Conservation (phyloP, 164 flowering plant genomes). For the Nymphaea thermarum region DNA sequence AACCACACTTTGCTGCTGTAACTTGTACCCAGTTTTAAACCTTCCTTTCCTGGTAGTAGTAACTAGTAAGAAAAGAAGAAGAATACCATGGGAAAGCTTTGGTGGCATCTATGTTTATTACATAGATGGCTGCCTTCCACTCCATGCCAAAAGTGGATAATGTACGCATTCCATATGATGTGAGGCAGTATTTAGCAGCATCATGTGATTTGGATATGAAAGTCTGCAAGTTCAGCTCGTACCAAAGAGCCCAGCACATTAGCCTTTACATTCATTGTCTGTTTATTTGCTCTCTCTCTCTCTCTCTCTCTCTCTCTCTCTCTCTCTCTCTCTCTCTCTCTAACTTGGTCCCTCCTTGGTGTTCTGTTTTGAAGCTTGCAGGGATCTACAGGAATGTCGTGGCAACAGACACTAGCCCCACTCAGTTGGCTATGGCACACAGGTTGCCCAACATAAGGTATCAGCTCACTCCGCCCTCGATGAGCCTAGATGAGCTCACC, state of each 20-base stretch:
- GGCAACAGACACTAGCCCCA: conserved; percentile 15
- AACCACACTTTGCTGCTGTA: no score
- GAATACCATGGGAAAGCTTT: neutral
- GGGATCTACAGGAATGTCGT: conserved; percentile 17
- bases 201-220: neutral
- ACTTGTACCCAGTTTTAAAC: no score
- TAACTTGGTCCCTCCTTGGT: neutral
- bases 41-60: no score
- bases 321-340: neutral
- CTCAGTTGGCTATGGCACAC: conserved; percentile 9
- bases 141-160: neutral
- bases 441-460: conserved; percentile 13
- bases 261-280: neutral
- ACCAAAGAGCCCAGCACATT: neutral
- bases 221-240: neutral
- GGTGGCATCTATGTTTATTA: neutral
- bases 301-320: neutral
- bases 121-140: neutral
- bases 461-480: conserved; percentile 12
- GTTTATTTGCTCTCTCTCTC: neutral
- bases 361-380: conserved; percentile 3
- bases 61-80: no score
- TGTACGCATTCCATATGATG: neutral
- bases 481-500: conserved; percentile 8
- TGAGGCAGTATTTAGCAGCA: neutral